A percentile compares a stretch with the other conserved stretches of the same genome.
Evolutionary conservation across 192 early-diverging fungal species (phyloP).

Genomic region (Podila clonocystis): DNA sequence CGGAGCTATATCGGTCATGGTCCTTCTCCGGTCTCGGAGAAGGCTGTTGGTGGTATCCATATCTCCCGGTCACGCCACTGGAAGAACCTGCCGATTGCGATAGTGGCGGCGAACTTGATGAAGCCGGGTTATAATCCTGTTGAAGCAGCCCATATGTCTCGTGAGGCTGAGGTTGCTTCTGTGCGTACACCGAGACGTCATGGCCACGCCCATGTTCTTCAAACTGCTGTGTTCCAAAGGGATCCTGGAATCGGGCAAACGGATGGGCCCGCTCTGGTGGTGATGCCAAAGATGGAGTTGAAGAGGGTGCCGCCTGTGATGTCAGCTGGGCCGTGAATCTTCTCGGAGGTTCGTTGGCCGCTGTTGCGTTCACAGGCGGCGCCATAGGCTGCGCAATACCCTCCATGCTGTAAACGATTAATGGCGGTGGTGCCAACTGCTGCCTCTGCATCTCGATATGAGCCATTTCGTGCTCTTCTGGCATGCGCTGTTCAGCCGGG

Average conservation of each 20-base stretch:
- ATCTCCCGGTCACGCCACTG: neutral
- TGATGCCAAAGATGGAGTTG: neutral
- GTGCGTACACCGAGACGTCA: neutral
- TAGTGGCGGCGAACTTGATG: neutral
- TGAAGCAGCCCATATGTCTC: neutral
- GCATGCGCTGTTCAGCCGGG: neutral
- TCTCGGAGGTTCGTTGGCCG: neutral
- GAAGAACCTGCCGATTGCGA: neutral
- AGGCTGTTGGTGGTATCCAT: neutral
- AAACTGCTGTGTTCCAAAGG: neutral
- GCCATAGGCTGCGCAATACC: neutral
- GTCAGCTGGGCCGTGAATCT: neutral
- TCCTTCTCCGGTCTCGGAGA: neutral
- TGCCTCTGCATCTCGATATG: conserved; percentile 1
- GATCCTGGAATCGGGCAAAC: neutral
- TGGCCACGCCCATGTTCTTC: neutral
- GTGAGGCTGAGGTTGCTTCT: neutral
- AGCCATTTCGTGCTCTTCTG: neutral
- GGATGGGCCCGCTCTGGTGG: neutral
- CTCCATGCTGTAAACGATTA: neutral
- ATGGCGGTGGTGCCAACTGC: neutral
- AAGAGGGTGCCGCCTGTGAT: neutral
- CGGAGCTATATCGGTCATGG: neutral
- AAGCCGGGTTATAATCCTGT: neutral
- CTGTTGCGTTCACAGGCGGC: neutral